Evolutionary conservation across 345 rosid species (phyloP).

Genomic region (Psidium guajava): DNA sequence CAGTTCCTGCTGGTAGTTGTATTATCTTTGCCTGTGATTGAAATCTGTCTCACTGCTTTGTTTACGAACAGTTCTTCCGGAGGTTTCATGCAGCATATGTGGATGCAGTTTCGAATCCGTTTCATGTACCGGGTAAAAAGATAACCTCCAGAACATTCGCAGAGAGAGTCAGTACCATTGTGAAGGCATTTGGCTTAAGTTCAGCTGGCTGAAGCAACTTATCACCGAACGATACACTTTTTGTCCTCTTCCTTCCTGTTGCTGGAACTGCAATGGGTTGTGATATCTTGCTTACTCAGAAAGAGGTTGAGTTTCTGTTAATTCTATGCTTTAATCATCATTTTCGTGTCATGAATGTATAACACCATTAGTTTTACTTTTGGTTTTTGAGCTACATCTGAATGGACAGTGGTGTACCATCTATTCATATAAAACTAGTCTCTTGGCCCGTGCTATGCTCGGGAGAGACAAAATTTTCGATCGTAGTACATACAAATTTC

Average conservation of each 20-base stretch:
- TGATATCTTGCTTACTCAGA: neutral
- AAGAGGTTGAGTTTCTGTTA: neutral
- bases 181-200: conserved; percentile 69
- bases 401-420: neutral
- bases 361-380: neutral
- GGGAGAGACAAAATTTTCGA: neutral
- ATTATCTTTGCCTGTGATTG: neutral
- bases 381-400: neutral
- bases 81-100: conserved; percentile 93
- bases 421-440: neutral
- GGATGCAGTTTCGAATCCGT: conserved; percentile 93
- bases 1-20: neutral
- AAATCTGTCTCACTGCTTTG: neutral
- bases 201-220: conserved; percentile 23
- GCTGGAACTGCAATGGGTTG: neutral
- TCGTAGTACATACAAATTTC: neutral
- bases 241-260: neutral
- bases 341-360: neutral
- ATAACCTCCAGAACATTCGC: conserved; percentile 82
- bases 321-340: neutral
- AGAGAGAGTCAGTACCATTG: conserved; percentile 69
- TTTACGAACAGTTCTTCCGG: conserved; percentile 51
- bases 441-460: neutral
- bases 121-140: conserved; percentile 92
- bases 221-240: neutral